Conservation (phyloP, 2,329 filamentous ascomycete species). For the Trichoderma brevicompactum region DNA sequence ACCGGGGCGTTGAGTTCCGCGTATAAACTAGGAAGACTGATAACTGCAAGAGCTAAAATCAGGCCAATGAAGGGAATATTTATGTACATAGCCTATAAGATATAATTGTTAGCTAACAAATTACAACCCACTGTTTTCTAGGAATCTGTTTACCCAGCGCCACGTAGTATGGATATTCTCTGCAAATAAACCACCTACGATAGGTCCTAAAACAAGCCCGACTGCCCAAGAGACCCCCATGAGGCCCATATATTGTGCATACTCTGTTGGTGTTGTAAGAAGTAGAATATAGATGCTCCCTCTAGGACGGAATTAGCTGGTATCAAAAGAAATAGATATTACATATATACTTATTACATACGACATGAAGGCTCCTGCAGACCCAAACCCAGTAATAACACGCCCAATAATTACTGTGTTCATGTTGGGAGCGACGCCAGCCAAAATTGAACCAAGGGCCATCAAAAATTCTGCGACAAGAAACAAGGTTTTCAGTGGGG, state of each 20-base stretch:
- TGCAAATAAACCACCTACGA: conserved; percentile 41
- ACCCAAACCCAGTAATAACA: conserved; percentile 8
- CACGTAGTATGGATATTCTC: conserved; percentile 45
- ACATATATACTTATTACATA: not conserved
- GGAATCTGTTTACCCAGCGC: conserved; percentile 38
- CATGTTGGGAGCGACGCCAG: conserved; percentile 39
- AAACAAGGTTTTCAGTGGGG: conserved; percentile 38
- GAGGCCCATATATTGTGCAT: conserved; percentile 35
- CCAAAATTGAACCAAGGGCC: conserved; percentile 29
- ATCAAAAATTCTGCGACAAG: conserved; percentile 28
- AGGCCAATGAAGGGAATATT: conserved; percentile 51
- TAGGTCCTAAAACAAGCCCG: conserved; percentile 33
- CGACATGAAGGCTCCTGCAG: not conserved
- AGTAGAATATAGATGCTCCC: not conserved
- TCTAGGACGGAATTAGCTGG: not conserved
- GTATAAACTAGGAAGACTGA: not conserved
- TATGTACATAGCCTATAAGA: conserved; percentile 54
- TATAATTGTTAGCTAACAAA: not conserved
- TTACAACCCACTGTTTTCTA: not conserved
- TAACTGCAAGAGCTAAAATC: not conserved
- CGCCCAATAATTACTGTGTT: conserved; percentile 41
- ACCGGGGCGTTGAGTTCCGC: not conserved
- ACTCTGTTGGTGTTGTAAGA: conserved; percentile 27
- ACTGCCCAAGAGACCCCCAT: conserved; percentile 38
- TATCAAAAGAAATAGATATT: too few relatives aligned